phyloP scores from a whole-genome alignment of 441 rosid genomes.

The Pelargonium fulgidum region DNA sequence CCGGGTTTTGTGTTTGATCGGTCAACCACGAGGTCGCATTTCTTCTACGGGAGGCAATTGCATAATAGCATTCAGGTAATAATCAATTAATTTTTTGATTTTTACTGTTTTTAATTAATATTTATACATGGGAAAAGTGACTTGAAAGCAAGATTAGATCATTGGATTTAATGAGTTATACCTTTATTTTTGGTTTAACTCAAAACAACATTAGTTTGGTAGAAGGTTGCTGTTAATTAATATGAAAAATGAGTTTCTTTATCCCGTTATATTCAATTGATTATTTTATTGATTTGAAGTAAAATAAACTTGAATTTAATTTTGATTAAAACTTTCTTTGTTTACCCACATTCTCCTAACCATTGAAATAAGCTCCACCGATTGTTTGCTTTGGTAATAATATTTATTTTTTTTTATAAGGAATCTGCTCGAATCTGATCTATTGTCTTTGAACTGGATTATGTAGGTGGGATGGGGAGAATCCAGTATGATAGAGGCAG shows the following conservation, averaged over 20 bases:
- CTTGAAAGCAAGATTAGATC: neutral
- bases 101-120: neutral
- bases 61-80: constrained; percentile 55
- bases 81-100: neutral
- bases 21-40: constrained; percentile 55
- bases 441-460: neutral
- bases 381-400: neutral
- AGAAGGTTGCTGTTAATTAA: neutral
- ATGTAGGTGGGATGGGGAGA: constrained; percentile 84
- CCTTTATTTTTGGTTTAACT: neutral
- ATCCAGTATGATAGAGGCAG: constrained; percentile 84
- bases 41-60: constrained; percentile 68
- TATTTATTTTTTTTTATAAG: neutral
- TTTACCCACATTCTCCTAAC: neutral
- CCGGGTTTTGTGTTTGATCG: constrained; percentile 76
- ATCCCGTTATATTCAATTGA: neutral
- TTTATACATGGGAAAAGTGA: neutral
- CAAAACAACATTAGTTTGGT: neutral
- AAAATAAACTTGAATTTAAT: neutral
- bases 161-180: neutral
- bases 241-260: neutral
- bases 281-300: neutral
- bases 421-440: neutral
- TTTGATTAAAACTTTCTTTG: neutral
- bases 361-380: neutral